These are phyloP conservation scores for Xylaria hypoxylon DNA, from an alignment of 2,329 filamentous ascomycete species.

Conservation along the genomic window DNA sequence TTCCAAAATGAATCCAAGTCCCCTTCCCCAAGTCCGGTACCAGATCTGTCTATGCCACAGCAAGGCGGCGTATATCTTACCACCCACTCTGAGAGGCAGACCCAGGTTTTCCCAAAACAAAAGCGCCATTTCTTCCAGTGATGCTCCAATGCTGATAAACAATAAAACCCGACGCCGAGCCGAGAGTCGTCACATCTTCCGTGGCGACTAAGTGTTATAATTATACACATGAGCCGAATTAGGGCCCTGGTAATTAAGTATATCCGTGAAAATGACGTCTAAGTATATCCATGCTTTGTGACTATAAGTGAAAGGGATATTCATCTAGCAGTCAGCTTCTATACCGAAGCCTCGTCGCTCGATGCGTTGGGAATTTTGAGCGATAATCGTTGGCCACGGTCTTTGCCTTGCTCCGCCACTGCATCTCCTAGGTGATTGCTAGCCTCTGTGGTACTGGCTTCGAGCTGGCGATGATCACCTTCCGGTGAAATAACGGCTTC, in stretches of 20 bases:
- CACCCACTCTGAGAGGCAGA: conserved; percentile 23
- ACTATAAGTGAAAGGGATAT: conserved; percentile 26
- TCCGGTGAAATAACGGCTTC: conserved; percentile 14
- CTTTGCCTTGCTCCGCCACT: conserved; percentile 44
- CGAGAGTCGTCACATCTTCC: conserved; percentile 22
- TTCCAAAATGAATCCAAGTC: conserved; percentile 51
- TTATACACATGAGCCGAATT: conserved; percentile 44
- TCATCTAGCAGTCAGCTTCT: conserved; percentile 24
- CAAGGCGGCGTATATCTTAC: conserved; percentile 40
- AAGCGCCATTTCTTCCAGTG: conserved; percentile 36
- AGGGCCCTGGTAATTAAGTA: conserved; percentile 31
- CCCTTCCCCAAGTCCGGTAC: conserved; percentile 47
- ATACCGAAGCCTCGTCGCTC: conserved; percentile 34
- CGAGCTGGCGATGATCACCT: conserved; percentile 31
- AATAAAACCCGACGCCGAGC: conserved; percentile 30
- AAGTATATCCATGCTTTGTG: conserved; percentile 38
- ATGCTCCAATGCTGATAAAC: conserved; percentile 39
- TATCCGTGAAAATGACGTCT: conserved; percentile 30
- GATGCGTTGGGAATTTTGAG: conserved; percentile 53
- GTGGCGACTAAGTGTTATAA: conserved; percentile 46
- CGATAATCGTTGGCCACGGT: conserved; percentile 51
- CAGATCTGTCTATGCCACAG: conserved; percentile 45
- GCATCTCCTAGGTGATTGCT: conserved; percentile 39
- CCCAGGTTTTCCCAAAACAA: conserved; percentile 29
- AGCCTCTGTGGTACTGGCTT: conserved; percentile 28